A percentile compares a stretch with the other conserved stretches of the same genome.
These are phyloP conservation scores for Mucuna pruriens DNA, from an alignment of 306 rosid species.

Conservation along the genomic window DNA sequence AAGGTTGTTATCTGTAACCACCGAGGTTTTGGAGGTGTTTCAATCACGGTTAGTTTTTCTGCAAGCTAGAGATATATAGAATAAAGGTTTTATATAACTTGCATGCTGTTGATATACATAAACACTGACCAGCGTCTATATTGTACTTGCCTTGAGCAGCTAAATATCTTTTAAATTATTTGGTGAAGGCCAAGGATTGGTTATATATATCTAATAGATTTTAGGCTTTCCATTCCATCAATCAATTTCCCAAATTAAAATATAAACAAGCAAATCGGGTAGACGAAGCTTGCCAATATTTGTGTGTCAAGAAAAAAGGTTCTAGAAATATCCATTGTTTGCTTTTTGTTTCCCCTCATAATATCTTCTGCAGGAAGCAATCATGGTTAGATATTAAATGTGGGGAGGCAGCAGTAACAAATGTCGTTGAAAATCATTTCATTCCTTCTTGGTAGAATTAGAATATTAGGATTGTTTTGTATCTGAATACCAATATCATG, in stretches of 20 bases:
- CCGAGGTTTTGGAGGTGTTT: slow-evolving; percentile 92
- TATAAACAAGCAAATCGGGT: not conserved
- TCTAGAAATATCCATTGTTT: not conserved
- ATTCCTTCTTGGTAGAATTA: not conserved
- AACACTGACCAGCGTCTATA: not conserved
- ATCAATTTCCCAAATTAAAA: not conserved
- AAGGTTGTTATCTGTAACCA: slow-evolving; percentile 82
- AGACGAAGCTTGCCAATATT: not conserved
- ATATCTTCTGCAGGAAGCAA: too few relatives aligned
- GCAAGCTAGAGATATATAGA: slow-evolving; percentile 20
- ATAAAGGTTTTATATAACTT: slow-evolving; percentile 17
- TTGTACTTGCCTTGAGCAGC: not conserved
- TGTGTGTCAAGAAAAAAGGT: slow-evolving; percentile 15
- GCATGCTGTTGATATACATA: not conserved
- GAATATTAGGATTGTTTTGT: slow-evolving; percentile 27
- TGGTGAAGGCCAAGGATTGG: slow-evolving; percentile 8
- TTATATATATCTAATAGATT: slow-evolving; percentile 6
- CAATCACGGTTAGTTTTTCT: slow-evolving; percentile 80
- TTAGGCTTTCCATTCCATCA: slow-evolving; percentile 1
- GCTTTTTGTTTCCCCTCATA: not conserved
- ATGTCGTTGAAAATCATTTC: not conserved
- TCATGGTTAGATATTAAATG: not conserved
- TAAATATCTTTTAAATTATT: slow-evolving; percentile 3
- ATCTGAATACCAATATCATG: slow-evolving; percentile 5
- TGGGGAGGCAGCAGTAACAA: slow-evolving; percentile 6